Evolutionary conservation across 2,329 filamentous ascomycete genomes (phyloP).

Genomic region (Grosmannia clavigera): DNA sequence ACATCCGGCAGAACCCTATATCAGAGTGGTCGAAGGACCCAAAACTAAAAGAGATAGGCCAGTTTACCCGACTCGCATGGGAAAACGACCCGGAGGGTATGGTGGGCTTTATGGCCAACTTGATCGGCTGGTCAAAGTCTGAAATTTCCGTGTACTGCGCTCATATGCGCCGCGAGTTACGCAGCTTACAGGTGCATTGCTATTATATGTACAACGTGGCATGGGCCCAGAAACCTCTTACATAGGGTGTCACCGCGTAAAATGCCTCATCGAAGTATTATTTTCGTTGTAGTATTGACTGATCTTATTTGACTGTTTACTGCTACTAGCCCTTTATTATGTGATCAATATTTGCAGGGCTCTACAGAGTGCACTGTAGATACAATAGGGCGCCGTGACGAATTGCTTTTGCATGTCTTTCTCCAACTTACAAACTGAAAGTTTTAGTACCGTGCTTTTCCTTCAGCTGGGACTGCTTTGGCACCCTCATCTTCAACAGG

Average conservation of each 20-base stretch:
- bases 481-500: no score
- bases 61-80: not conserved
- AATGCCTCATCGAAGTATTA: not conserved
- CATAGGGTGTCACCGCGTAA: not conserved
- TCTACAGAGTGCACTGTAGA: no score
- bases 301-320: no score
- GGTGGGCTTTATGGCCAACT: slow-evolving; percentile 7
- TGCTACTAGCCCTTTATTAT: no score
- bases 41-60: not conserved
- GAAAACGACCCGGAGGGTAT: slow-evolving; percentile 9
- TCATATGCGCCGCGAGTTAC: slow-evolving; percentile 9
- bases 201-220: not conserved
- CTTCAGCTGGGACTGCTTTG: no score
- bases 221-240: not conserved
- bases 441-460: no score
- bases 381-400: no score
- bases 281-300: no score
- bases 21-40: not conserved
- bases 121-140: slow-evolving; percentile 9
- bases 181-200: slow-evolving; percentile 5
- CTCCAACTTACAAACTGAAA: no score
- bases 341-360: no score
- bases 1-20: not conserved
- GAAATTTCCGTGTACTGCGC: slow-evolving; percentile 8
- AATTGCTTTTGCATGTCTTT: no score